phyloP scores from a whole-genome alignment of 495 filamentous ascomycete species.

The Aspergillus baeticus region DNA sequence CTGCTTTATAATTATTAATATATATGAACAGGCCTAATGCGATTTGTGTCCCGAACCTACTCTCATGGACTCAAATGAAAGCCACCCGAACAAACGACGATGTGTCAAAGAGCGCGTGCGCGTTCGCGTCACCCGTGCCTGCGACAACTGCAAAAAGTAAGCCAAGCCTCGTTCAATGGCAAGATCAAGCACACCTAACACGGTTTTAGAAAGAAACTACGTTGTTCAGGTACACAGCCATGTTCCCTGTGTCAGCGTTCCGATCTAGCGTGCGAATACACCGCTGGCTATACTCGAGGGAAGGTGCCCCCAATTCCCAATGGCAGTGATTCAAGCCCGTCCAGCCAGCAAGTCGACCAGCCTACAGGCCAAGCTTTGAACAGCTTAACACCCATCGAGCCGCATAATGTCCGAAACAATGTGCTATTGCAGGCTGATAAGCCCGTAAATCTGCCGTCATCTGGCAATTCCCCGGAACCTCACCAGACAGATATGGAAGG shows the following conservation, averaged over 20 bases:
- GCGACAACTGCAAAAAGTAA: constrained; percentile 34
- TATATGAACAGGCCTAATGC: too few species aligned
- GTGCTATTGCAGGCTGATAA: background rate
- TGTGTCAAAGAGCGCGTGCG: constrained; percentile 24
- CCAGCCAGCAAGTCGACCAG: background rate
- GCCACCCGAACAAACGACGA: constrained; percentile 19
- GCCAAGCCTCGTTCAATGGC: background rate
- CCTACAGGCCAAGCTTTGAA: background rate
- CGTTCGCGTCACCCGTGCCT: constrained; percentile 34
- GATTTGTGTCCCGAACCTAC: too few species aligned
- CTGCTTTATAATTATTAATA: background rate
- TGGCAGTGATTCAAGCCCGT: background rate
- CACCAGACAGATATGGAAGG: constrained; percentile 34
- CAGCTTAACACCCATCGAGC: background rate
- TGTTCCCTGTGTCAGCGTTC: constrained; percentile 24
- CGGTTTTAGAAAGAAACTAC: constrained; percentile 27
- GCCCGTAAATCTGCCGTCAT: constrained; percentile 2
- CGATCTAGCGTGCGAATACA: constrained; percentile 19
- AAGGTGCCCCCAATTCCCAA: constrained; percentile 20
- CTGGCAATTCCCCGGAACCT: constrained; percentile 28
- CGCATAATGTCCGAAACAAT: background rate
- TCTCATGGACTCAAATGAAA: constrained; percentile 10
- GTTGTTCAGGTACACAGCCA: constrained; percentile 31
- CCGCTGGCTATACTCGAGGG: constrained; percentile 25
- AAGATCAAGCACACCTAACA: background rate